phyloP scores from a whole-genome alignment of 176 grass and related monocot genomes.

The Oryza glumipatula region DNA sequence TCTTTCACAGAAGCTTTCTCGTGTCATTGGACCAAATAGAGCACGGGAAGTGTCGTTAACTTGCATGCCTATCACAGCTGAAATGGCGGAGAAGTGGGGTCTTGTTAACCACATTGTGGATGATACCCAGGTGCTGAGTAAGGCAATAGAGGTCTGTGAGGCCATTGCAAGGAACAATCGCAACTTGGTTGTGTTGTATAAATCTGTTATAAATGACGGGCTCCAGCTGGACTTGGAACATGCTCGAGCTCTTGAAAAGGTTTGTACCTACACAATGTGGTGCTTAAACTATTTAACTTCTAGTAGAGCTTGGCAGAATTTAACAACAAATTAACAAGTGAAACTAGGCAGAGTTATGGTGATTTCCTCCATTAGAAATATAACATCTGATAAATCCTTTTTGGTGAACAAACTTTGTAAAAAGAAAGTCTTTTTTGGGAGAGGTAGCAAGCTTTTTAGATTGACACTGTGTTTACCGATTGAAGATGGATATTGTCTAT shows the following conservation, averaged over 20 bases:
- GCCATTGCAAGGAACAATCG: constrained; percentile 77
- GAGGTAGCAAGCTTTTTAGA: background rate
- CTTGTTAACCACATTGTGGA: constrained; percentile 84
- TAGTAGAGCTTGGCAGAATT: background rate
- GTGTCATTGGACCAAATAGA: constrained; percentile 78
- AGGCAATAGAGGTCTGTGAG: constrained; percentile 65
- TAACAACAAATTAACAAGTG: background rate
- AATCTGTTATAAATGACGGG: constrained; percentile 91
- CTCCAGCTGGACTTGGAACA: constrained; percentile 67
- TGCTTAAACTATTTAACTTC: background rate
- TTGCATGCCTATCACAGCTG: constrained; percentile 68
- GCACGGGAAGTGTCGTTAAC: constrained; percentile 82
- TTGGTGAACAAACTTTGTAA: background rate
- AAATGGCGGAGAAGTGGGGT: constrained; percentile 89
- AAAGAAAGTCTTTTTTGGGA: background rate
- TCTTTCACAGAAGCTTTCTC: constrained; percentile 90
- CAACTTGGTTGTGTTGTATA: constrained; percentile 75
- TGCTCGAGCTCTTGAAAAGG: constrained; percentile 84
- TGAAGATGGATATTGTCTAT: background rate
- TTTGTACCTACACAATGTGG: constrained; percentile 24
- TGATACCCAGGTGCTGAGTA: constrained; percentile 63
- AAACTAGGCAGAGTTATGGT: background rate
- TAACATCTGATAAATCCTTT: background rate
- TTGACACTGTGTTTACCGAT: background rate
- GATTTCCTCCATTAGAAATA: constrained; percentile 14